Evolutionary conservation across 2,329 filamentous ascomycete genomes (phyloP), one percentile per base, ranked within the genome.

Genomic region (Fonsecaea erecta): DNA sequence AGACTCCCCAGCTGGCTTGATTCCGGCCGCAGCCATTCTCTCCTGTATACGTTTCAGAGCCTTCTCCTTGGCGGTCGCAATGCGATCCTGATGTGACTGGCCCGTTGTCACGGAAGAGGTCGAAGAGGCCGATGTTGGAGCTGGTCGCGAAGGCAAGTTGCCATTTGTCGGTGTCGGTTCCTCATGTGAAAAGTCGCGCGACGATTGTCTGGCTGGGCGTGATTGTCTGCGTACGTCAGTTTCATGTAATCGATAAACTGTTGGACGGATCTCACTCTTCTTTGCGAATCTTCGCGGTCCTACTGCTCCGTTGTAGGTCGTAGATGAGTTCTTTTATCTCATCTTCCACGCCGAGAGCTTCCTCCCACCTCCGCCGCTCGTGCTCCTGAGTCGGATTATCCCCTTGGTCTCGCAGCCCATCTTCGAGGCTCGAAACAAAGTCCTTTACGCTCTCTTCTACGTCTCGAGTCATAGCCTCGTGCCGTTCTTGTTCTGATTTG

Each of bases 301-400:
- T 88, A 76, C 92, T 96, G 68, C 89, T 91, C 67, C 94, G 88
- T 76, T 97, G 93, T 60, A 99, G 82, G 71, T 98, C 95, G 75
- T 95, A 98, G 76, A 99, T 99, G 77, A 99, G 98, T 74, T 99
- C 95, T 74, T 93, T 92, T 67, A 98, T 90, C 74, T 97, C 93
- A 74, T 99, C 94, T 75, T 99, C 95, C 30, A 99, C 95, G 30
- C 95, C 95, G 40, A 99, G 84, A 9, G 88, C 95, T 78, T 99
- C 95, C 72, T 99, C 93, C 95, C 95, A 99, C 67, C 95, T 87
- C 67, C 95, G 88, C 73, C 87, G 89, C 81, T 99, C 95, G 75
- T 97, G 93, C 77, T 97, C 92, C 68, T 88, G 91, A 2, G 88
- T 87, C 43, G 88, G 89, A 72, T 89, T 90, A 67, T 90, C 86